Conservation (phyloP, 2,329 filamentous ascomycete genomes). For the Fusarium xyrophilum region DNA sequence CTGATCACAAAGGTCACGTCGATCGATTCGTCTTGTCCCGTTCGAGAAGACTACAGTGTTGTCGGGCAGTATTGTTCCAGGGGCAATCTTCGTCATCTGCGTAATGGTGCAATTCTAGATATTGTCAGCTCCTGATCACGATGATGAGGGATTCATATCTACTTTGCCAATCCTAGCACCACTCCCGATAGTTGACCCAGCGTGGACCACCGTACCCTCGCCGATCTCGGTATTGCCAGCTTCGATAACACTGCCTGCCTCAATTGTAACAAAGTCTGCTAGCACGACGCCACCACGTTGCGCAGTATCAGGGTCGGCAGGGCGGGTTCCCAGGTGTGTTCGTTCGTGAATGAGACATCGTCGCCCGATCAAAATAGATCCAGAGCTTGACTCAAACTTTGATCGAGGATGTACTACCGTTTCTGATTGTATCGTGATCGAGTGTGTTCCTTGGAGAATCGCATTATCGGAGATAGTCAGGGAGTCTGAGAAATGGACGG, state of each 20-base stretch:
- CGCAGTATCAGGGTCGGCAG: slow-evolving; percentile 37
- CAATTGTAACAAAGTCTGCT: slow-evolving; percentile 67
- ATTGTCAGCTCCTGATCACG: slow-evolving; percentile 25
- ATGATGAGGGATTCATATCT: slow-evolving; percentile 28
- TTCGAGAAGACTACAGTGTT: slow-evolving; percentile 74
- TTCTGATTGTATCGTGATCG: slow-evolving; percentile 78
- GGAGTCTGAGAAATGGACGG: slow-evolving; percentile 66
- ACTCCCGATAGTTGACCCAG: slow-evolving; percentile 64
- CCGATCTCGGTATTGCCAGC: slow-evolving; percentile 67
- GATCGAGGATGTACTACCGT: slow-evolving; percentile 87
- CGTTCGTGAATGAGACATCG: slow-evolving; percentile 83
- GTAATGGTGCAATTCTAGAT: slow-evolving; percentile 73
- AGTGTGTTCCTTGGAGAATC: slow-evolving; percentile 72
- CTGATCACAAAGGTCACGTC: slow-evolving; percentile 66
- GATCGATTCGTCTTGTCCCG: slow-evolving; percentile 64
- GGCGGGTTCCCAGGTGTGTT: slow-evolving; percentile 59
- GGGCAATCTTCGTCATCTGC: slow-evolving; percentile 64
- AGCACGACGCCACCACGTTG: slow-evolving; percentile 60
- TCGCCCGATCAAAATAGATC: slow-evolving; percentile 80
- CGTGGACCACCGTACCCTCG: slow-evolving; percentile 66
- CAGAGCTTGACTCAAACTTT: slow-evolving; percentile 77
- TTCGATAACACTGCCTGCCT: slow-evolving; percentile 67
- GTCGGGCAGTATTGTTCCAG: slow-evolving; percentile 67
- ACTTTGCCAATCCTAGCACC: slow-evolving; percentile 70
- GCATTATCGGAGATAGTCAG: slow-evolving; percentile 69